A percentile compares a stretch with the other conserved stretches of the same genome.
phyloP scores from a whole-genome alignment of 805 yeast species.

The Ogataea thermomethanolica region DNA sequence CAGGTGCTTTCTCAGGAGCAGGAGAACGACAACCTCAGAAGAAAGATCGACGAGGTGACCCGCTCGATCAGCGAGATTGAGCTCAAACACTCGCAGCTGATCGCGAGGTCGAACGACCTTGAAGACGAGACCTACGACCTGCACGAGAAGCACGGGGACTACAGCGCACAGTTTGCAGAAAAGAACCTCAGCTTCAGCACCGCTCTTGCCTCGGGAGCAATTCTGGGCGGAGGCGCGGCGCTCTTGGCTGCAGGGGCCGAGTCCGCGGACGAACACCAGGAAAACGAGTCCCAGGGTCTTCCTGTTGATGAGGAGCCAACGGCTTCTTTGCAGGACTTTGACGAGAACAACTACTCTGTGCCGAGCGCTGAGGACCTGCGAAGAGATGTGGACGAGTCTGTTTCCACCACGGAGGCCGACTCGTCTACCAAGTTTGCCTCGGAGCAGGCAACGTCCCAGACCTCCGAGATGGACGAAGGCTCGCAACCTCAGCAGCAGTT shows the following conservation, averaged over 20 bases:
- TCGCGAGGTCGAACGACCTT: constrained; percentile 20
- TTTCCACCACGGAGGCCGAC: constrained; percentile 22
- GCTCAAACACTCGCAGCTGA: constrained; percentile 23
- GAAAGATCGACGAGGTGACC: constrained; percentile 23
- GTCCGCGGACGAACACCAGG: constrained; percentile 7
- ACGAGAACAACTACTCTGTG: constrained; percentile 23
- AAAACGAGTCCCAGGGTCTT: neutral
- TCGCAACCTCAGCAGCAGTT: constrained; percentile 25
- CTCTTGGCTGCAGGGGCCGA: constrained; percentile 16
- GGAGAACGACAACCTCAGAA: constrained; percentile 37
- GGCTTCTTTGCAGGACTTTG: constrained; percentile 31
- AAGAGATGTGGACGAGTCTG: constrained; percentile 18
- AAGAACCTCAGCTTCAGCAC: constrained; percentile 30
- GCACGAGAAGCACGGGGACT: constrained; percentile 32
- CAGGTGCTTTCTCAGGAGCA: constrained; percentile 62
- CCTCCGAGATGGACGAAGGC: constrained; percentile 40
- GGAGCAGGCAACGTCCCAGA: constrained; percentile 45
- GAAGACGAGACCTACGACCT: constrained; percentile 42
- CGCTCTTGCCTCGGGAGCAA: constrained; percentile 29
- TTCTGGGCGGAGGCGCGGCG: constrained; percentile 22
- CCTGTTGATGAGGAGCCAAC: constrained; percentile 31
- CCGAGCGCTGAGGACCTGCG: constrained; percentile 16
- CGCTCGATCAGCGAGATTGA: constrained; percentile 28
- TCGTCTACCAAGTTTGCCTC: constrained; percentile 20
- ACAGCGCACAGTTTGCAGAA: constrained; percentile 32